phyloP scores from a whole-genome alignment of 176 grass and related monocot genomes.

The Aegilops bicornis region DNA sequence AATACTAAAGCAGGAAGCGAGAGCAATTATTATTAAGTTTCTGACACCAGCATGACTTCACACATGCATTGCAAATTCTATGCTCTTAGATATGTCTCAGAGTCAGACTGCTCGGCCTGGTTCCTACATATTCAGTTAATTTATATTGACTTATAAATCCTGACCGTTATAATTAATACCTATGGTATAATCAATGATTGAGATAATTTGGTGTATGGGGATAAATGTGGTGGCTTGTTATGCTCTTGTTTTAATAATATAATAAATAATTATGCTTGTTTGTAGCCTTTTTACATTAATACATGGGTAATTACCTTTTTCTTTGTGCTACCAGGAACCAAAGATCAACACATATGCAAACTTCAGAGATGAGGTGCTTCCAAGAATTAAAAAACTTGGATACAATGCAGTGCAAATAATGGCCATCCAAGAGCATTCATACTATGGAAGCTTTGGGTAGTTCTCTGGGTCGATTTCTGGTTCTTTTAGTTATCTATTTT shows the following conservation, averaged over 20 bases:
- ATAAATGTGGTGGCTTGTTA: not conserved
- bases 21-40: too few species aligned
- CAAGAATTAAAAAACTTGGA: constrained; percentile 93
- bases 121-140: too few species aligned
- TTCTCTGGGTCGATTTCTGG: constrained; percentile 6
- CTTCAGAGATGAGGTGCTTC: constrained; percentile 92
- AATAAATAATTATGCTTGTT: not conserved
- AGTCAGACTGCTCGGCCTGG: too few species aligned
- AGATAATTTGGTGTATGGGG: too few species aligned
- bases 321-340: constrained; percentile 57
- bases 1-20: too few species aligned
- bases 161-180: too few species aligned
- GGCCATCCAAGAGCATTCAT: constrained; percentile 98
- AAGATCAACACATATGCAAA: constrained; percentile 94
- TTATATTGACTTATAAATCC: too few species aligned
- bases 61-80: too few species aligned
- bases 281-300: not conserved
- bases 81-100: too few species aligned
- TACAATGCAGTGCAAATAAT: constrained; percentile 99
- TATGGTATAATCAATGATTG: too few species aligned
- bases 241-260: not conserved
- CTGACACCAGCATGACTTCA: too few species aligned
- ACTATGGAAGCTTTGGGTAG: constrained; percentile 98
- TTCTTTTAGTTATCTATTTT: constrained; percentile 19
- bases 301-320: constrained; percentile 18